These are phyloP conservation scores for Penicillium sp. DNA, from an alignment of 2,329 filamentous ascomycete species.

Conservation along the genomic window DNA sequence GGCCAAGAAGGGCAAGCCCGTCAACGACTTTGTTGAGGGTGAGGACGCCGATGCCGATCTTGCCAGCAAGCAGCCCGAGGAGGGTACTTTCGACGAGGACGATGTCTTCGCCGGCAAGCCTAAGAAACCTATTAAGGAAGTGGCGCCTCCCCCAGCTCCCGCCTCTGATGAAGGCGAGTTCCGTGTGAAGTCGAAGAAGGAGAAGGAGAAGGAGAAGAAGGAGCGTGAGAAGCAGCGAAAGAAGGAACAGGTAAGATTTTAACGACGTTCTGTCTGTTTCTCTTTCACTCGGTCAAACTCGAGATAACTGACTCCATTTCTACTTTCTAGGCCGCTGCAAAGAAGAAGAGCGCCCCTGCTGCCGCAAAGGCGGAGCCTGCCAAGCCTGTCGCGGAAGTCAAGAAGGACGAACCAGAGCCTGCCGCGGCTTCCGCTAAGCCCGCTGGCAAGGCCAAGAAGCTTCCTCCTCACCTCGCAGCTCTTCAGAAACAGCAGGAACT, in stretches of 20 bases:
- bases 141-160: slow-evolving; percentile 53
- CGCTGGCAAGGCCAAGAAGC: slow-evolving; percentile 81
- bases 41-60: slow-evolving; percentile 58
- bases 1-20: slow-evolving; percentile 81
- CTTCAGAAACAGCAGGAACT: slow-evolving; percentile 54
- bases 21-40: slow-evolving; percentile 72
- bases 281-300: background rate
- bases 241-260: slow-evolving; percentile 79
- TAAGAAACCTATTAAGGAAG: slow-evolving; percentile 53
- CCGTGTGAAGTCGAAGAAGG: slow-evolving; percentile 88
- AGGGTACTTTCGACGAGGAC: slow-evolving; percentile 79
- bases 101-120: slow-evolving; percentile 84
- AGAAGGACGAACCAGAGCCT: slow-evolving; percentile 48
- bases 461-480: slow-evolving; percentile 61
- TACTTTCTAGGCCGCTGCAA: slow-evolving; percentile 70
- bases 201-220: slow-evolving; percentile 98
- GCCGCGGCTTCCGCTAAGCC: slow-evolving; percentile 35
- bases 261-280: background rate
- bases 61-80: slow-evolving; percentile 71
- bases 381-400: slow-evolving; percentile 54
- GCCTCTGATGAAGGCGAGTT: slow-evolving; percentile 58
- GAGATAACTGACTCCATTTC: slow-evolving; percentile 9
- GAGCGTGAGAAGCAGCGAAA: slow-evolving; percentile 98
- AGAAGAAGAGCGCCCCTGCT: slow-evolving; percentile 64
- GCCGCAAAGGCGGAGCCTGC: slow-evolving; percentile 57